Base-by-base conservation (phyloP, 331 rosid genomes). In the Ulmus americana region DNA sequence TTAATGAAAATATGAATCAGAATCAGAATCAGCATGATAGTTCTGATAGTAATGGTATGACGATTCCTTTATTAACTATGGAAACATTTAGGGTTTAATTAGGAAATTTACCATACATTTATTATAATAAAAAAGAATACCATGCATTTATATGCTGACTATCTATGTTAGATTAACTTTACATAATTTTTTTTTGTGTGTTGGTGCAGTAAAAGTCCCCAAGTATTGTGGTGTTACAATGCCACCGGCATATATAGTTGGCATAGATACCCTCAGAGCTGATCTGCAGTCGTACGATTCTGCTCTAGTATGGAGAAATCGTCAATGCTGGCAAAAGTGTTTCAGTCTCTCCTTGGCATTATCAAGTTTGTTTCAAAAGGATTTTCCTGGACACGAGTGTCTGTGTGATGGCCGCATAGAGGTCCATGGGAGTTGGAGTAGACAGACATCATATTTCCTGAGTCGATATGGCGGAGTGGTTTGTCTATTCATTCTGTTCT, bases 381-480 rank as follows among this genome's bases (percentile, higher is more conserved):
- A 70, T 67, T 52, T 77, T 61, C 70, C 77, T n/a, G 76, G 69
- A 10, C 77, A 74, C 73, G 85, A 77, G 60, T 77, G 78, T 53
- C 58, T 84, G 65, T 68, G 75, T 65, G 87, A 74, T 58, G 88
- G 83, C 68, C 88, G 88, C 64, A 74, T 85, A 45, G 95, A 86
- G 82, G 83, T 80, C 71, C 73, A 71, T 62, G 90, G 87, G 64
- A 78, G 73, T 61, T 82, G 84, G 90, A 88, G 75, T 78, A 80
- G 81, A 38, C 85, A 69, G 46, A 68, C 87, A 40, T 89, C 95
- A 9, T 84, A 76, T 75, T 81, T 89, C 71, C 87, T 71, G 80
- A 89, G 84, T 87, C 79, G 87, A 80, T 80, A 69, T 68, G 74
- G 81, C 76, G 59, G 74, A 61, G 76, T 84, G 95, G 98, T 92